Percentiles rank a stretch among this genome's conserved stretches.
Evolutionary conservation across 352 stramenopile species (phyloP).

Genomic region (Phytophthora citrophthora): DNA sequence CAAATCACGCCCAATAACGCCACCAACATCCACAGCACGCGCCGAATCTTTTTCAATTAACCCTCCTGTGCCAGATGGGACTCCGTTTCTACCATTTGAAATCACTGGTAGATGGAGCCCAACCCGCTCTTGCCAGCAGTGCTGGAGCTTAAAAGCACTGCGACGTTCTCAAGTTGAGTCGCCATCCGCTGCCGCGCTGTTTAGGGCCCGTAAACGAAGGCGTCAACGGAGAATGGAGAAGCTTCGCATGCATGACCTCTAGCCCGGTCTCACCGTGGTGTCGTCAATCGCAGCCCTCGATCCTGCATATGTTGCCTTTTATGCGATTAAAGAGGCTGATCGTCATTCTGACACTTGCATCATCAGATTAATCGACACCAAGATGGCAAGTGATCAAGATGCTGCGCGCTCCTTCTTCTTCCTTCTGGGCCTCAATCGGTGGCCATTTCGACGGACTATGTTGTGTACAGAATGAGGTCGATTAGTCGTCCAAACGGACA

Average conservation of each 20-base stretch:
- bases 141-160: background rate
- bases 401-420: background rate
- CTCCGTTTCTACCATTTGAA: background rate
- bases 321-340: conserved; percentile 9
- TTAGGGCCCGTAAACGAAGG: conserved; percentile 10
- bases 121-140: too few relatives aligned
- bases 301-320: conserved; percentile 19
- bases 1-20: background rate
- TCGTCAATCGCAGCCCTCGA: conserved; percentile 11
- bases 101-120: background rate
- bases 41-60: background rate
- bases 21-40: background rate
- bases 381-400: conserved; percentile 6
- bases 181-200: background rate
- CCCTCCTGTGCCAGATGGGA: background rate
- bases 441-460: background rate
- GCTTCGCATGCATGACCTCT: conserved; percentile 5
- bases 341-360: conserved; percentile 7
- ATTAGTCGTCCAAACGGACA: background rate
- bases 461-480: background rate
- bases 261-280: conserved; percentile 8
- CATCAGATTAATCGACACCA: conserved; percentile 2
- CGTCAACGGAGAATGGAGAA: conserved; percentile 4
- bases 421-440: background rate
- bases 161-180: background rate